Base-by-base conservation (phyloP, 495 filamentous ascomycete genomes). In the Delitschia confertaspora region DNA sequence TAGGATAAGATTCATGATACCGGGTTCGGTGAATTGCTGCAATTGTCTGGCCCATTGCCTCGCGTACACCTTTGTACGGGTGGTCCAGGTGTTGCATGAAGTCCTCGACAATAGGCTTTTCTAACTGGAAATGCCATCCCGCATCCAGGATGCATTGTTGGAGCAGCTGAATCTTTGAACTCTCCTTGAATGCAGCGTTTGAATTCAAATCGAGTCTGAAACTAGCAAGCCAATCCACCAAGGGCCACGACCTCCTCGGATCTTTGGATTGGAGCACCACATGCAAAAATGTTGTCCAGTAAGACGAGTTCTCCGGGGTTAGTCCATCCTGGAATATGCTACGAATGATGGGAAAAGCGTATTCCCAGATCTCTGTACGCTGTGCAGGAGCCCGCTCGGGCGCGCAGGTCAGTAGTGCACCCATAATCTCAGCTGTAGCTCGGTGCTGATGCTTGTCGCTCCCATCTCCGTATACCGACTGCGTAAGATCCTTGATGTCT, bases 181-280 rank as follows among this genome's bases (percentile, higher is more conserved):
- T 95, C 55, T 99, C 93, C 63, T 99, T 99, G 74, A 99, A 99
- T 7, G 91, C 91, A 3, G 91, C 91, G 61, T 96, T 95, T 0
- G 89, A 95, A 17, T 76, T 66, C 82, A 95, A 89, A 56, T 99
- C 91, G 14, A 99, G 69, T 23, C 84, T 74, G 73, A 94, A 95
- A 46, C 78, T 76, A 9, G 79, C 77, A 24, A 99, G 72, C 69
- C 79, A 83, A 47, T 88, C 82, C 19, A 93, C 74, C 42, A 99
- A 68, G 38, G 93, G 93, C 74, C 81, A 86, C 3, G 77, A 76
- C 38, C 89, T 75, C 46, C 91, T 72, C 13, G 91, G 88, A 62
- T 99, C 91, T 45, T 86, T 89, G 25, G 75, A 76, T 58, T 82
- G 76, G 33, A 93, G 66, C 21, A 88, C 74, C 61, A 95, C 76